Evolutionary conservation across 2,329 filamentous ascomycete genomes (phyloP), one percentile per base, ranked within the genome.

Genomic region (Drechslera avenae): DNA sequence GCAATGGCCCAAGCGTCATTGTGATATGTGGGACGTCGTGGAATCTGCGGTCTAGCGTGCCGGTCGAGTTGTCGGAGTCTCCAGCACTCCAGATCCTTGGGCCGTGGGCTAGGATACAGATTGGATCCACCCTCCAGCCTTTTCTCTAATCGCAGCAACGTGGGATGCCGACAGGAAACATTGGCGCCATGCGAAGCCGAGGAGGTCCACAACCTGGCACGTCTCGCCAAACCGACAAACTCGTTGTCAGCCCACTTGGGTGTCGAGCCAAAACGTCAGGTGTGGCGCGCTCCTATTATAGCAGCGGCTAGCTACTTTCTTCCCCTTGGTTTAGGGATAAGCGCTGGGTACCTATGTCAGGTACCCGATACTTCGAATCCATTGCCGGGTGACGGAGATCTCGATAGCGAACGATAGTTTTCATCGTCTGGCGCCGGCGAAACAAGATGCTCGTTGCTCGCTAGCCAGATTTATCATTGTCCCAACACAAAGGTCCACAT

Each of bases 161-260:
- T 36, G 17, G 17, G 36, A 51, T 37, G 40, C 42, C 51, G 42
- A 34, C 41, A 37, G 35, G 26, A n/a, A n/a, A 30, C n/a, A 37
- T 31, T 26, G 13, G 32, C 46, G 46, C 51, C 41, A 51, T 41
- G n/a, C 31, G 32, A 36, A 32, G 43, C 48, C 43, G 48, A 51
- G 37, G 31, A 18, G 26, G 9, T 28, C 23, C 23, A 28, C 23
- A 28, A 28, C 5, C 23, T 28, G 5, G 23, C 23, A 7, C 4
- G 9, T 10, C 10, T 28, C 26, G 26, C 26, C 26, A 28, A 28
- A 28, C 7, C 26, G 26, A 28, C 26, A 28, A 28, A 28, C 3
- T 28, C 26, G 7, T 12, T 28, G 26, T 28, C 21, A 23, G 21
- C 6, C 21, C 21, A 23, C 9, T 23, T 23, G 21, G 6, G 21